Percentiles rank a stretch among this genome's conserved stretches.
phyloP scores from a whole-genome alignment of 1,139 yeast species.

The Pichia sp. region DNA sequence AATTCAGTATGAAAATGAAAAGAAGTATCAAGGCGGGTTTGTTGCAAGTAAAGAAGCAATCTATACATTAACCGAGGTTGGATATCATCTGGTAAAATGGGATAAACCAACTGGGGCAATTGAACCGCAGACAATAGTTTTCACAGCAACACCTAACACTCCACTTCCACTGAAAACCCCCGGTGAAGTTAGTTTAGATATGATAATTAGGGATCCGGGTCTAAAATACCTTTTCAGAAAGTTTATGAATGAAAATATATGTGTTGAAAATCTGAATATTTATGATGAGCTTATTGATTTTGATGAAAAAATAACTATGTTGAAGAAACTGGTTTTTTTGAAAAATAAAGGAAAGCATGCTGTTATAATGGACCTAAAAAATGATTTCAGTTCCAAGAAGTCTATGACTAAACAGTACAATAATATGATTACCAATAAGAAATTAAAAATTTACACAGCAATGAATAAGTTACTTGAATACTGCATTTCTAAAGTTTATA shows the following conservation, averaged over 20 bases:
- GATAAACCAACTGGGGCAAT: not conserved
- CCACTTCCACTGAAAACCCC: not conserved
- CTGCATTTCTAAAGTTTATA: constrained; percentile 50
- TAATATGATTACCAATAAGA: constrained; percentile 3
- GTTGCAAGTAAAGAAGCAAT: constrained; percentile 7
- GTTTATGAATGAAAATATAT: constrained; percentile 55
- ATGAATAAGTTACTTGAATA: constrained; percentile 38
- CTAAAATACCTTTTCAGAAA: constrained; percentile 56
- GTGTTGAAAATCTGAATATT: constrained; percentile 72
- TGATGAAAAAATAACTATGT: constrained; percentile 28
- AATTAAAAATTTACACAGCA: constrained; percentile 25
- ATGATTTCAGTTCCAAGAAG: constrained; percentile 1
- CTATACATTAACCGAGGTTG: constrained; percentile 17
- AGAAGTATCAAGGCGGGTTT: constrained; percentile 1
- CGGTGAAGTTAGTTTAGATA: constrained; percentile 28
- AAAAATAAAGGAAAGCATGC: constrained; percentile 15
- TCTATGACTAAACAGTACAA: not conserved
- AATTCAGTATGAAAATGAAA: not conserved
- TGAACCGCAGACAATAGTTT: not conserved
- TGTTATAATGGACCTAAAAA: constrained; percentile 3
- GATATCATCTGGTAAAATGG: constrained; percentile 15
- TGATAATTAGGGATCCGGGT: constrained; percentile 70
- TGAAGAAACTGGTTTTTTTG: constrained; percentile 26
- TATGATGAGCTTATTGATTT: constrained; percentile 49
- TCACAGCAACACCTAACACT: not conserved